Evolutionary conservation across 495 filamentous ascomycete genomes (phyloP).

Genomic region (Neurospora sp.): DNA sequence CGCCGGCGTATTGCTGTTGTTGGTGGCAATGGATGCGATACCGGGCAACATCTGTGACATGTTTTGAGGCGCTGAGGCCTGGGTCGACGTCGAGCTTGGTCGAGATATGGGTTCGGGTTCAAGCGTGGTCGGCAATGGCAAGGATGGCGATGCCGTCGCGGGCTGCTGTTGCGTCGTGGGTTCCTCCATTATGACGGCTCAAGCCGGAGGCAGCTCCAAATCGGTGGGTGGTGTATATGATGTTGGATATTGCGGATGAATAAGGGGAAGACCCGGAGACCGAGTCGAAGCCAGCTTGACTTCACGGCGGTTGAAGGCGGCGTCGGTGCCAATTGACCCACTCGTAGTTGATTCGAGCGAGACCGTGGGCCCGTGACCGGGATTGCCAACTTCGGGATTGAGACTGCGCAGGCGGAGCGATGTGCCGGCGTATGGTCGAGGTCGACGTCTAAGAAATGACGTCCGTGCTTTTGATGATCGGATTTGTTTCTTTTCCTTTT

Average conservation of each 20-base stretch:
- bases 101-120: conserved; percentile 41
- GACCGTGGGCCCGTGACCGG: background rate
- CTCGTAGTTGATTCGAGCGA: background rate
- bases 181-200: conserved; percentile 30
- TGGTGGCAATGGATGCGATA: conserved; percentile 49
- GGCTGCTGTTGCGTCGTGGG: conserved; percentile 3
- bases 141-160: conserved; percentile 10
- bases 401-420: background rate
- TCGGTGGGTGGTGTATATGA: conserved; percentile 20
- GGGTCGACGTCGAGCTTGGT: conserved; percentile 38
- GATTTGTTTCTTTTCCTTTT: background rate
- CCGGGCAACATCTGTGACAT: conserved; percentile 43
- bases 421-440: background rate
- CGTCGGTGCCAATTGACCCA: background rate
- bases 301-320: conserved; percentile 8
- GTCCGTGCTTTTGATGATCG: background rate
- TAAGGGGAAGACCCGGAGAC: conserved; percentile 23
- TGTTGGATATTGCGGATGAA: conserved; percentile 10
- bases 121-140: conserved; percentile 24
- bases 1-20: conserved; percentile 7
- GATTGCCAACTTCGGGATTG: background rate
- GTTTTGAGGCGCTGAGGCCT: conserved; percentile 24
- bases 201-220: conserved; percentile 15
- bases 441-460: background rate
- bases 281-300: conserved; percentile 26